A percentile compares a stretch with the other conserved stretches of the same genome.
These are phyloP conservation scores for Spergularia bocconei DNA, from an alignment of 148 eudicot genomes.

Conservation along the genomic window DNA sequence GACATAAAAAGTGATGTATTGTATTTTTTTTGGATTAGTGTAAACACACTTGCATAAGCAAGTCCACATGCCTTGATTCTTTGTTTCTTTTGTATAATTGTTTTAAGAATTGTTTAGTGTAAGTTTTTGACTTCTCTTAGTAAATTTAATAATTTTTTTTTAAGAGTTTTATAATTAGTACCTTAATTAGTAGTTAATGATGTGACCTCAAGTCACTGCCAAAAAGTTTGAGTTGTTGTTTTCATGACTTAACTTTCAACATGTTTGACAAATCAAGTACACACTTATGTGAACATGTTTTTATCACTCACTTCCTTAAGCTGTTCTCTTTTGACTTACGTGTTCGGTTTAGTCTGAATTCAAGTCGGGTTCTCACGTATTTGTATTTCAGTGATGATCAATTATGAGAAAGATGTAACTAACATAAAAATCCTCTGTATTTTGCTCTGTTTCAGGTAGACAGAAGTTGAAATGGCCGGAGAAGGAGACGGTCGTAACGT, in stretches of 20 bases:
- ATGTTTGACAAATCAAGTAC: slow-evolving; percentile 9
- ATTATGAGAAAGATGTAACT: neutral
- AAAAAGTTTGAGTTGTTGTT: slow-evolving; percentile 17
- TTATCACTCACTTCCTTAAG: neutral
- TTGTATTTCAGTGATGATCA: neutral
- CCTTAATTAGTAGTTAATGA: neutral
- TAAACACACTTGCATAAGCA: neutral
- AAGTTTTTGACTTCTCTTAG: neutral
- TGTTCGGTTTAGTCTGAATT: neutral
- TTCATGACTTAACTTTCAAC: slow-evolving; percentile 6
- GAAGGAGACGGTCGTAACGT: slow-evolving; percentile 35
- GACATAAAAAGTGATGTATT: neutral
- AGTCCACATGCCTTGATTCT: neutral
- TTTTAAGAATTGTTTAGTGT: neutral
- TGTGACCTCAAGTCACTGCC: slow-evolving; percentile 8
- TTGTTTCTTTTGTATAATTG: slow-evolving; percentile 2
- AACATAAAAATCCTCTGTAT: slow-evolving; percentile 2
- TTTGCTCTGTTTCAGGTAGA: slow-evolving; percentile 17
- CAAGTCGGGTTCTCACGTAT: neutral
- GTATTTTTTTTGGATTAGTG: neutral
- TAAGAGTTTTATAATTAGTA: neutral
- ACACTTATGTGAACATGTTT: neutral
- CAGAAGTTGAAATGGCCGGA: neutral
- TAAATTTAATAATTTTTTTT: neutral
- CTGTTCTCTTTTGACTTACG: neutral